Evolutionary conservation across 345 rosid genomes (phyloP).

Genomic region (Hibiscus trionum): DNA sequence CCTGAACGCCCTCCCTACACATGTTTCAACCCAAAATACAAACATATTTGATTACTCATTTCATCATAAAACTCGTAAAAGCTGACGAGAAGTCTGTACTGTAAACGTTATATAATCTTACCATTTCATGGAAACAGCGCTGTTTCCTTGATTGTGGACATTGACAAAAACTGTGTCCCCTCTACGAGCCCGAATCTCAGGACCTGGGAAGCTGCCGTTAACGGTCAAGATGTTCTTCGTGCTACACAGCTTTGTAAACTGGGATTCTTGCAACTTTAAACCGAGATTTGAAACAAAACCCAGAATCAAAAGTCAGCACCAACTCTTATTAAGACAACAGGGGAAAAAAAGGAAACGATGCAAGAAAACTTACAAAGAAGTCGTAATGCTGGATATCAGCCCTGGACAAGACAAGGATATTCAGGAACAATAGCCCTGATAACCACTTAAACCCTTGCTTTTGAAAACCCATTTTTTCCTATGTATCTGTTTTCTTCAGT

Average conservation of each 20-base stretch:
- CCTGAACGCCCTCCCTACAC: slow-evolving; percentile 39
- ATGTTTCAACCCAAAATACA: neutral
- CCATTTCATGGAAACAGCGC: slow-evolving; percentile 49
- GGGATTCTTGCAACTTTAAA: slow-evolving; percentile 4
- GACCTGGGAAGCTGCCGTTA: slow-evolving; percentile 46
- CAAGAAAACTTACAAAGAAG: neutral
- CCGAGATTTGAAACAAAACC: neutral
- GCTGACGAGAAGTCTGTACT: neutral
- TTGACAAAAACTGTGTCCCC: slow-evolving; percentile 38
- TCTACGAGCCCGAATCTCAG: slow-evolving; percentile 29
- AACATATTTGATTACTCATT: neutral
- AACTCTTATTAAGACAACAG: neutral
- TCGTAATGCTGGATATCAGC: slow-evolving; percentile 1
- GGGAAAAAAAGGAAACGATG: too few relatives aligned
- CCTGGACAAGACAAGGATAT: neutral
- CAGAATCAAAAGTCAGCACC: neutral
- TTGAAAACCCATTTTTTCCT: neutral
- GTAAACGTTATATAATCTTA: neutral
- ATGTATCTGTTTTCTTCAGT: neutral
- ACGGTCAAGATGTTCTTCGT: slow-evolving; percentile 38
- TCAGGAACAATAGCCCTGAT: neutral
- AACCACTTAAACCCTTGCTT: neutral
- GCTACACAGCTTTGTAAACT: slow-evolving; percentile 28
- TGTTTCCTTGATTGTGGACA: slow-evolving; percentile 36
- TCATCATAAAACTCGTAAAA: neutral